Evolutionary conservation across 495 filamentous ascomycete genomes (phyloP).

Genomic region (Letharia lupina): DNA sequence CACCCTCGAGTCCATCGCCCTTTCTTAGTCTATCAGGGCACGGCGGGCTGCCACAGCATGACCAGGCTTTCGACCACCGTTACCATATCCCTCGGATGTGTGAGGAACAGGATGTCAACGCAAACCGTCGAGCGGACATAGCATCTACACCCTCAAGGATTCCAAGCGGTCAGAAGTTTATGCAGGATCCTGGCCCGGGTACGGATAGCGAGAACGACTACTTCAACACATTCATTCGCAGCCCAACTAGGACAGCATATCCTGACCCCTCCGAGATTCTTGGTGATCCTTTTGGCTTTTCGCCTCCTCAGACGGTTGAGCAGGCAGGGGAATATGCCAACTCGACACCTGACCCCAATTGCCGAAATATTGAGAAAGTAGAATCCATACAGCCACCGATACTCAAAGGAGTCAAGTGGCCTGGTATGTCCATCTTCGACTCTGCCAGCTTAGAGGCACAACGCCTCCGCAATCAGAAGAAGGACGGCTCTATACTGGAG

Average conservation of each 20-base stretch:
- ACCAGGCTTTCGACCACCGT: constrained; percentile 22
- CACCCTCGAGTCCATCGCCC: not conserved
- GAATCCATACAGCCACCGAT: constrained; percentile 29
- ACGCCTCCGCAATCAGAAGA: constrained; percentile 79
- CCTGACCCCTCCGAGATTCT: constrained; percentile 18
- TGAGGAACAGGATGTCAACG: not conserved
- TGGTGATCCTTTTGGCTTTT: not conserved
- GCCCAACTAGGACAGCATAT: constrained; percentile 15
- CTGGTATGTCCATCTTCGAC: constrained; percentile 85
- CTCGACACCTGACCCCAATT: constrained; percentile 23
- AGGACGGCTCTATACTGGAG: constrained; percentile 60
- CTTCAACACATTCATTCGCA: constrained; percentile 12
- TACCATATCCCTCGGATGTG: constrained; percentile 33
- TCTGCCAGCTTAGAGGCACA: constrained; percentile 69
- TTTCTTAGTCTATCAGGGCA: constrained; percentile 1
- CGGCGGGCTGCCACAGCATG: not conserved
- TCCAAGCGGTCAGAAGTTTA: not conserved
- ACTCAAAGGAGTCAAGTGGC: constrained; percentile 71
- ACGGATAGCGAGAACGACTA: constrained; percentile 13
- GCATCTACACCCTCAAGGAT: not conserved
- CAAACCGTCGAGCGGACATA: not conserved
- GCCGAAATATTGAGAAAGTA: constrained; percentile 34
- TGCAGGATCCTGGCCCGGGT: not conserved
- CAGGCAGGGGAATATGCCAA: not conserved
- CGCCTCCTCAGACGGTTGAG: not conserved